These are phyloP conservation scores for Arabis alpina DNA, from an alignment of 345 rosid species.

Conservation along the genomic window DNA sequence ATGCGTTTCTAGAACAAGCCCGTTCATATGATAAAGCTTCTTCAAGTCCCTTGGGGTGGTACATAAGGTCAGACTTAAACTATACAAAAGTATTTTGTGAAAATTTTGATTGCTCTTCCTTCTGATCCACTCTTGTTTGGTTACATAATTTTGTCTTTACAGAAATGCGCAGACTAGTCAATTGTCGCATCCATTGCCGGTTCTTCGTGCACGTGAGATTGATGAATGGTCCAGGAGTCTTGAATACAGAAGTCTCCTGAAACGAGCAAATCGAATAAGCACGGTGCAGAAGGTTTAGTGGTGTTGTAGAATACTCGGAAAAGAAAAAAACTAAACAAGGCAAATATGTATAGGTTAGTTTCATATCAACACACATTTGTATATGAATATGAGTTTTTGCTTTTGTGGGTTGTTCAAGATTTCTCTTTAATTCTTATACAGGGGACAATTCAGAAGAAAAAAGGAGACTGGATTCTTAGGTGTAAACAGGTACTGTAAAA, in stretches of 20 bases:
- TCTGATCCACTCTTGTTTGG: conserved; percentile 7
- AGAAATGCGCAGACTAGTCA: conserved; percentile 98
- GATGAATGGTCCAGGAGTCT: conserved; percentile 92
- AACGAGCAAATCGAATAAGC: conserved; percentile 56
- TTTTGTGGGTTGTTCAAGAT: conserved; percentile 14
- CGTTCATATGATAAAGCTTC: conserved; percentile 94
- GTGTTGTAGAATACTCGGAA: conserved; percentile 9
- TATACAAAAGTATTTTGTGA: background rate
- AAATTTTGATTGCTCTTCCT: background rate
- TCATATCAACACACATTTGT: background rate
- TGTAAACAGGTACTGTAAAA: conserved; percentile 32
- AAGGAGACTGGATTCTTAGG: conserved; percentile 22
- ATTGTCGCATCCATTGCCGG: conserved; percentile 92
- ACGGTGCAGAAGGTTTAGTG: conserved; percentile 48
- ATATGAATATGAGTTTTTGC: background rate
- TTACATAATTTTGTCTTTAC: conserved; percentile 40
- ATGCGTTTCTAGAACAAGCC: conserved; percentile 97
- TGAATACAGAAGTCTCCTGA: conserved; percentile 67
- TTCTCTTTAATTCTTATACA: conserved; percentile 4
- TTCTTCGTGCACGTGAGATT: conserved; percentile 97
- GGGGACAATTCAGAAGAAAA: conserved; percentile 4
- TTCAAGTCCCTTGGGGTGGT: conserved; percentile 87
- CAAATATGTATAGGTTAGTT: conserved; percentile 38
- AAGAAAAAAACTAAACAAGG: background rate
- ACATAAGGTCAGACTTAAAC: conserved; percentile 70